phyloP scores from a whole-genome alignment of 805 yeast genomes.

The Hermanozyma aechmeae region DNA sequence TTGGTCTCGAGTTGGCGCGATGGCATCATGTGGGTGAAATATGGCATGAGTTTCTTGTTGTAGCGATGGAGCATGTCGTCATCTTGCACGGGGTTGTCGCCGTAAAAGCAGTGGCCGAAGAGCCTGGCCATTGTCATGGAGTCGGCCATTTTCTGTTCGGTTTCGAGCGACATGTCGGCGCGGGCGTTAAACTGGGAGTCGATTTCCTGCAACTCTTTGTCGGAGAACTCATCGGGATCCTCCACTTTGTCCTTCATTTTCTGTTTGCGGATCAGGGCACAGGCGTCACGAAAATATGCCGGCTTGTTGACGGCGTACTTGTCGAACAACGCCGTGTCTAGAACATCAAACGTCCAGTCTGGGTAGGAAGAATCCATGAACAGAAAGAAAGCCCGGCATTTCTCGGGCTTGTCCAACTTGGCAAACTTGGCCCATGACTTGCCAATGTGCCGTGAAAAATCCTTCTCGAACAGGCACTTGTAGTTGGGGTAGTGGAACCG shows the following conservation, averaged over 20 bases:
- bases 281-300: too few species aligned
- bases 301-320: slow-evolving; percentile 6
- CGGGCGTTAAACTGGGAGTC: slow-evolving; percentile 1
- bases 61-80: slow-evolving; percentile 8
- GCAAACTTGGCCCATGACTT: slow-evolving; percentile 8
- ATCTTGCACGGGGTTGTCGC: slow-evolving; percentile 1
- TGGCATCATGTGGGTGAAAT: slow-evolving; percentile 15
- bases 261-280: too few species aligned
- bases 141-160: slow-evolving; percentile 21
- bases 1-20: slow-evolving; percentile 9
- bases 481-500: slow-evolving; percentile 8
- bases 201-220: slow-evolving; percentile 1
- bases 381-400: slow-evolving; percentile 6
- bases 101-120: slow-evolving; percentile 21
- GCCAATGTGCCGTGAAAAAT: slow-evolving; percentile 3
- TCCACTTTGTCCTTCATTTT: slow-evolving; percentile 1
- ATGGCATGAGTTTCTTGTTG: slow-evolving; percentile 19
- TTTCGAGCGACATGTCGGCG: not conserved
- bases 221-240: slow-evolving; percentile 2
- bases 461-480: slow-evolving; percentile 5
- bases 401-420: slow-evolving; percentile 1
- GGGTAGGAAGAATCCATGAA: slow-evolving; percentile 5
- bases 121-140: slow-evolving; percentile 18
- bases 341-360: slow-evolving; percentile 4
- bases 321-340: slow-evolving; percentile 3